Conservation (phyloP, 2,329 filamentous ascomycete genomes). For the Knufia fluminis region DNA sequence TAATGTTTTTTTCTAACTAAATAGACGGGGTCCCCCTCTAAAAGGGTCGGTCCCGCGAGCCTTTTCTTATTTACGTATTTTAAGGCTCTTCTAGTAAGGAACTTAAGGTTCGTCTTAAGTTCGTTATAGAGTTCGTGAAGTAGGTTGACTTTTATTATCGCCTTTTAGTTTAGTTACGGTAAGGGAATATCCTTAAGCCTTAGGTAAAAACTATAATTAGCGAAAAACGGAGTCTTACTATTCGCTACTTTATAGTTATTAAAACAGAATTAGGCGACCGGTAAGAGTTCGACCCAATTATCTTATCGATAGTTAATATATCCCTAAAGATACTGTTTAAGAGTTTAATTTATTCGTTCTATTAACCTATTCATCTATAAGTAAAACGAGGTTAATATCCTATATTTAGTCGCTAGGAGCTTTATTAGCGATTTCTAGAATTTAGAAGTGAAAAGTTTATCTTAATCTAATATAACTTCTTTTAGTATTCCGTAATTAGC, state of each 20-base stretch:
- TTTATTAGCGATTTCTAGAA: conserved; percentile 8
- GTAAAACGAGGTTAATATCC: conserved; percentile 4
- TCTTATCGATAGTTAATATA: conserved; percentile 7
- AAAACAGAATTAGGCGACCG: conserved; percentile 4
- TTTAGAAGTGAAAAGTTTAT: conserved; percentile 5
- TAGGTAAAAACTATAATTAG: conserved; percentile 5
- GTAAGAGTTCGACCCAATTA: conserved; percentile 7
- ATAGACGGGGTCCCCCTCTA: conserved; percentile 8
- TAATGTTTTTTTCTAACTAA: conserved; percentile 9
- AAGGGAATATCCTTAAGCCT: background rate
- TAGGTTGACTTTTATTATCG: background rate
- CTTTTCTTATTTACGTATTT: conserved; percentile 8
- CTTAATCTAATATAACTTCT: conserved; percentile 3
- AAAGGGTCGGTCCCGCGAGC: conserved; percentile 5
- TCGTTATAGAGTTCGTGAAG: conserved; percentile 4
- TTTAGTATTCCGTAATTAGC: conserved; percentile 4
- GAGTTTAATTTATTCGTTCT: conserved; percentile 6
- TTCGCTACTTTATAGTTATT: conserved; percentile 4
- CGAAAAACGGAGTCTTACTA: background rate
- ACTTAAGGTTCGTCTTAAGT: conserved; percentile 3
- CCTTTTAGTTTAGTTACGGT: background rate
- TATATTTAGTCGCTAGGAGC: conserved; percentile 6
- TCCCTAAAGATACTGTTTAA: conserved; percentile 5
- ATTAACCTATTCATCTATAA: conserved; percentile 1
- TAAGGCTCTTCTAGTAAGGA: background rate